Evolutionary conservation across 345 rosid genomes (phyloP).

Genomic region (thale cress (Arabidopsis thaliana)): TAIR10.1 NC_003071.7:7754501-7755000

Average conservation of each 20-base stretch:
- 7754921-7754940: background rate
- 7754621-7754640: background rate
- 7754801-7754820: background rate
- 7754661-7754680: background rate
- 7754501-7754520: background rate
- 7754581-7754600: background rate
- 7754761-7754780: background rate
- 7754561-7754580: background rate
- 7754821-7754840: background rate
- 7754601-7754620: constrained; percentile 12
- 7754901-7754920: constrained; percentile 6
- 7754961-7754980: constrained; percentile 7
- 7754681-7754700: background rate
- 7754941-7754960: background rate
- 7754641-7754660: constrained; percentile 16
- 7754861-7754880: background rate
- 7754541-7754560: background rate
- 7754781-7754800: background rate
- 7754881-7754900: background rate
- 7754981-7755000: constrained; percentile 1
- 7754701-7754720: background rate
- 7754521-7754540: background rate
- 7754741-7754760: background rate
- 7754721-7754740: background rate
- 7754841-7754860: background rate